Base-by-base conservation (phyloP, 176 grass and related monocot genomes). In the Musa itinerans region DNA sequence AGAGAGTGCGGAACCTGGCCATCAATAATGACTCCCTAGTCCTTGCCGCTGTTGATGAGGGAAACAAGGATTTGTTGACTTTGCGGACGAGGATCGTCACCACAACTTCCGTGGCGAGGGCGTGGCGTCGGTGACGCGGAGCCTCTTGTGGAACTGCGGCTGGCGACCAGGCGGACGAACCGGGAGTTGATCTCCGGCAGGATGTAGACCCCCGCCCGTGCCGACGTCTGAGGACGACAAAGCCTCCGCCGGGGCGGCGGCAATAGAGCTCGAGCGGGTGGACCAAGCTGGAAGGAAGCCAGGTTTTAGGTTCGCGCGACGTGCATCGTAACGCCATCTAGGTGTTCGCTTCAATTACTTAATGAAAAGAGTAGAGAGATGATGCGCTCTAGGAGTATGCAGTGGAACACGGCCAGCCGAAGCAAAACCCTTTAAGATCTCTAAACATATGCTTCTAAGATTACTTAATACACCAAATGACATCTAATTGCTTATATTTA, bases 51-150 rank as follows among this genome's bases (percentile, higher is more conserved):
- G 68, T 85, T 89, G 78, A 97, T 86, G 67, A 93, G 90, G 65
- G 93, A 93, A 48, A 97, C 87, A 13, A 97, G 90, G 83, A 75
- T 81, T 93, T 93, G 86, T 97, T 97, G 56, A 90, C 89, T 84
- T 93, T 93, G 54, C 87, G 84, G 50, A 83, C 83, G n/a, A 92
- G 87, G n/a, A 90, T 87, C 93, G 87, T 92, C 87, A 90, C 85
- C 1, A 90, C 85, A 69, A 92, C 83, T 85, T 92, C 89, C 93
- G 89, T 93, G 61, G 85, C 87, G 52, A 80, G 65, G 27, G 86
- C 83, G 80, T 97, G 27, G 86, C 83, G 80, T 97, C 84, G 3
- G 93, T 92, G 50, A 96, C 82, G 71, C 83, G 86, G 78, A 97
- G 88, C 21, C 90, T 86, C 66, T 93, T 83, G 62, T 74, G 78